These are phyloP conservation scores for Zopfia rhizophila DNA, from an alignment of 2,329 filamentous ascomycete species.

Conservation along the genomic window DNA sequence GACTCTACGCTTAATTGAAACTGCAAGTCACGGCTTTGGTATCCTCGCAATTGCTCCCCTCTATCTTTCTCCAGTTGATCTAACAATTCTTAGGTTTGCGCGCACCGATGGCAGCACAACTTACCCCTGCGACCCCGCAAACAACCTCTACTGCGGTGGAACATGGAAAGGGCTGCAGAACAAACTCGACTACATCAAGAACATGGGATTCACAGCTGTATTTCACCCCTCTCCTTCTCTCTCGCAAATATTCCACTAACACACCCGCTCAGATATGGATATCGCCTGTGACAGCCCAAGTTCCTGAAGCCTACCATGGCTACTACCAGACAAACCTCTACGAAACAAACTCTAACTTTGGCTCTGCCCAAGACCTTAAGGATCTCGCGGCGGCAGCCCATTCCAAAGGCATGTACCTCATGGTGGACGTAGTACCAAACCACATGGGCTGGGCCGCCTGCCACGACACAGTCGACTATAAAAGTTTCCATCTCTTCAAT, in stretches of 20 bases:
- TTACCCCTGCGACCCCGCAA: constrained; percentile 23
- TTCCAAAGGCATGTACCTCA: constrained; percentile 50
- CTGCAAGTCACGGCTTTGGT: too few species aligned
- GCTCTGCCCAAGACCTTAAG: constrained; percentile 54
- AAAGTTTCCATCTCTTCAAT: constrained; percentile 15
- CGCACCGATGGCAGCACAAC: constrained; percentile 18
- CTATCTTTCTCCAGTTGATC: too few species aligned
- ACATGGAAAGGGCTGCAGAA: constrained; percentile 57
- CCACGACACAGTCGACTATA: constrained; percentile 20
- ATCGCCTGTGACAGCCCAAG: constrained; percentile 38
- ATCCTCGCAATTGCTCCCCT: too few species aligned
- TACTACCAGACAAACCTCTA: constrained; percentile 59
- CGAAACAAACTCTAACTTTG: constrained; percentile 56
- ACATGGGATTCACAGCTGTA: constrained; percentile 58
- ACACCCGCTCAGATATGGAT: constrained; percentile 48
- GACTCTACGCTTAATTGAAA: too few species aligned
- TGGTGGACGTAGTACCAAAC: constrained; percentile 61
- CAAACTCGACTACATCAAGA: constrained; percentile 59
- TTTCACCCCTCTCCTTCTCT: not conserved
- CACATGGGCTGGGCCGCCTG: constrained; percentile 39
- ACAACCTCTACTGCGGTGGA: constrained; percentile 56
- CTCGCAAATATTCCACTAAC: not conserved
- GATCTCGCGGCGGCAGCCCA: constrained; percentile 55
- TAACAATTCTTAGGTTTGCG: constrained; percentile 9
- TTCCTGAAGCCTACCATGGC: constrained; percentile 57